Evolutionary conservation across 345 rosid genomes (phyloP), one percentile per base, ranked within the genome.

Genomic region (Orychophragmus violaceus): DNA sequence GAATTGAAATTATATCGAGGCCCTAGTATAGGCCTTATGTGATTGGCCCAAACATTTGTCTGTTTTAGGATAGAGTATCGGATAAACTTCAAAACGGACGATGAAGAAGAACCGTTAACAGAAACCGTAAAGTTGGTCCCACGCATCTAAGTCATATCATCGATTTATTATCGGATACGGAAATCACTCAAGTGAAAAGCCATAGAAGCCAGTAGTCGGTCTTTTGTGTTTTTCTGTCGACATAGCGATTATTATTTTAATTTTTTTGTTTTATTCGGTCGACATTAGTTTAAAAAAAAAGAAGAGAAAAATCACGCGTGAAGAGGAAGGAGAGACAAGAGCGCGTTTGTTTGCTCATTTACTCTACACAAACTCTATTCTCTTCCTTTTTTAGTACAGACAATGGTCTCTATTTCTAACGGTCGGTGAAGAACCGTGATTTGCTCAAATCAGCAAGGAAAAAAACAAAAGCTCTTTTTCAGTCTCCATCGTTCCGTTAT

Each of bases 401-500:
- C 70, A 64, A 21, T 2, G 25, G 25, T 41, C 48, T 72, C 33
- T 64, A 24, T 66, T 22, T 37, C 12, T 30, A 50, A 49, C 32
- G 57, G 72, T 74, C 72, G 72, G 77, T 30, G 68, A 41, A 66
- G 62, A 74, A 66, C 51, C 77, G 72, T 74, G 77, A 74, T 74
- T 74, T 50, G 49, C 77, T 74, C 72, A 6, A 65, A 11, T 44
- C 45, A 48, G 35, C 3, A 36, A 8, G 23, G 3, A 42, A 16
- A 37, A 19, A 21, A 27, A 2, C 1, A 18, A 18, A 55, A 19
- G 4, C 24, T 1, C 33, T 32, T 7, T 45, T 6, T 19, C 66
- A 51, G 24, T 59, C 77, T 64, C 71, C 24, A 48, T 73, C 66
- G 48, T 36, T 36, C 69, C 77, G 63, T 66, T 44, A 42, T 66